Percentiles rank a stretch among this genome's conserved stretches.
Conservation (phyloP, 2,329 filamentous ascomycete genomes). For the Fusarium goolgardi region DNA sequence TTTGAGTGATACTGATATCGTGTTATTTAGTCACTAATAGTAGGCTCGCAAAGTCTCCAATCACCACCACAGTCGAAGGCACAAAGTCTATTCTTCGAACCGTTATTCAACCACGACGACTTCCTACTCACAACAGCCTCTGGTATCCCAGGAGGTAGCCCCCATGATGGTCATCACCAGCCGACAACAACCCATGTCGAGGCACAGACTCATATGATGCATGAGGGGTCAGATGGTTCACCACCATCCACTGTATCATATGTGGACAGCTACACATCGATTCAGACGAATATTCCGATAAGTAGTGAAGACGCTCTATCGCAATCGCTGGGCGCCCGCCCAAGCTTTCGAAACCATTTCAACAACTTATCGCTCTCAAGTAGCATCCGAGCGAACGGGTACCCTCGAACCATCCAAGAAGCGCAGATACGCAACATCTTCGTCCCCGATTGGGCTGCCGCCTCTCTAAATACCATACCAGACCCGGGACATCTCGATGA, state of each 20-base stretch:
- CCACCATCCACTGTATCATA: rapidly evolving
- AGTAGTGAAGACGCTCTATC: rapidly evolving
- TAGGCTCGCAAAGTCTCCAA: not conserved
- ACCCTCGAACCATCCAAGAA: slow-evolving; percentile 1
- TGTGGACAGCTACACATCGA: rapidly evolving
- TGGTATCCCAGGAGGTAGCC: rapidly evolving
- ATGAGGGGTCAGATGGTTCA: not conserved
- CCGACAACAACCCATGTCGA: too few species aligned
- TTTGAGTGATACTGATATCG: not conserved
- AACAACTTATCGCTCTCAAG: slow-evolving; percentile 12
- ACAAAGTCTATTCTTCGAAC: not conserved
- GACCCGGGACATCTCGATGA: slow-evolving; percentile 9
- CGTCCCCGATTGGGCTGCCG: not conserved
- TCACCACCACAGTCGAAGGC: not conserved
- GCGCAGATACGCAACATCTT: slow-evolving; percentile 13
- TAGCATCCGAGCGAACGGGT: slow-evolving; percentile 8
- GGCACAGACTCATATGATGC: rapidly evolving
- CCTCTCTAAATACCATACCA: slow-evolving; percentile 5
- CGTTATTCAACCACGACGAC: not conserved
- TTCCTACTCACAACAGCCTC: not conserved
- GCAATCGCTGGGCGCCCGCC: rapidly evolving
- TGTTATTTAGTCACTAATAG: not conserved
- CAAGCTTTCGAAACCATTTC: slow-evolving; percentile 2
- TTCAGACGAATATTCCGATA: rapidly evolving
- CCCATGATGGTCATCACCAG: not conserved